Base-by-base conservation (phyloP, 257 asterid genomes). In the Rubia yunnanensis region DNA sequence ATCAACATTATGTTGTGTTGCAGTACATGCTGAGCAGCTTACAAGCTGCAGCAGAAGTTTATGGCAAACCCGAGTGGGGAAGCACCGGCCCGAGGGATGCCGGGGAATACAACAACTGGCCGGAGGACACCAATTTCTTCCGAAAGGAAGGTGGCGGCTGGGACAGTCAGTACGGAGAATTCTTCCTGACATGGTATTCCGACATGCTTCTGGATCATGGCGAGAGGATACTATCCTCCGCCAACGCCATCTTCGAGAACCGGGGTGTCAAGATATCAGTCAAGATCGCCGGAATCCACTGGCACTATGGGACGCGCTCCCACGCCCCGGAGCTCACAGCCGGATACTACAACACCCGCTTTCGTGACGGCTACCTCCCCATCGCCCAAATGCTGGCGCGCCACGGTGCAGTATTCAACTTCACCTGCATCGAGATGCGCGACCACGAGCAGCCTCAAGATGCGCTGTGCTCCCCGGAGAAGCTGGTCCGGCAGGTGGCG, bases 261-360 rank as follows among this genome's bases (percentile, higher is more conserved):
- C 58, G 23, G 5, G 88, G 82, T 0, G 86, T 83, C n/a, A 94
- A 89, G 71, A 87, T 94, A 56, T 89, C 99, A 0, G 96, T 90
- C 35, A 87, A 94, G 73, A 36, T 94, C 0, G 97, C 99, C 0
- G 99, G 97, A 2, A 94, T 94, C 72, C 99, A 94, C 79, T 90
- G 97, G 96, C 99, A 94, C 49, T 94, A 94, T 0, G 99, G 99
- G 3, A 64, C 95, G 35, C 84, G 97, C 3, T 90, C 99, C 13
- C 97, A 94, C n/a, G 95, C 99, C 78, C 96, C 99, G 0, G 99
- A 92, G 79, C 96, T 92, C 60, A 92, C 97, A 0, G 99, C 97
- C 0, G 96, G 97, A 11, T 92, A 92, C 78, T 89, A 92, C 80
- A 92, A 92, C 87, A 87, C 97, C 52, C 84, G 97, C 10, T 72